A percentile compares a stretch with the other conserved stretches of the same genome.
Evolutionary conservation across 257 asterid genomes (phyloP).

Genomic region (Solanum chiquidenum): DNA sequence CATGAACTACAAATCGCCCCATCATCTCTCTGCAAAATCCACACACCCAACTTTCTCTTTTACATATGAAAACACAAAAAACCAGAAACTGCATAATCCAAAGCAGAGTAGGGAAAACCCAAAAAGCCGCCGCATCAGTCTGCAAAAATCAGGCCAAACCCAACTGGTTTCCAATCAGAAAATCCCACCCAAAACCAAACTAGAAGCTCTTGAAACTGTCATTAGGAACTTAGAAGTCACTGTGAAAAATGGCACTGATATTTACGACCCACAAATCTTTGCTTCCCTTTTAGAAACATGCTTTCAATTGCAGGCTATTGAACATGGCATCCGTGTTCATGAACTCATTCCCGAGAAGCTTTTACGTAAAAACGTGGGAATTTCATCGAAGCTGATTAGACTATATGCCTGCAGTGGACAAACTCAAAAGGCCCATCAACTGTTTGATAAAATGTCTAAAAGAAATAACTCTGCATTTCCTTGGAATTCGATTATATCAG

Average conservation of each 20-base stretch:
- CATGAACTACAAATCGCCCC: background rate
- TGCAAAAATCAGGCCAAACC: slow-evolving; percentile 43
- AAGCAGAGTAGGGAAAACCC: slow-evolving; percentile 3
- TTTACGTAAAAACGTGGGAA: slow-evolving; percentile 48
- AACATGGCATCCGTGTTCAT: slow-evolving; percentile 35
- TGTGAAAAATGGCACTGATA: slow-evolving; percentile 32
- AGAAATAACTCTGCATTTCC: slow-evolving; percentile 53
- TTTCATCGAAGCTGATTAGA: slow-evolving; percentile 59
- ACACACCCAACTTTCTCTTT: background rate
- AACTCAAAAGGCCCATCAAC: slow-evolving; percentile 51
- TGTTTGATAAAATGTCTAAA: slow-evolving; percentile 74
- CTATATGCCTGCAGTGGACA: slow-evolving; percentile 39
- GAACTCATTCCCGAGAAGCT: slow-evolving; percentile 53
- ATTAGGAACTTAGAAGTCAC: slow-evolving; percentile 38
- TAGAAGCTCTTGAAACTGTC: slow-evolving; percentile 61
- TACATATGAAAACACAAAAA: slow-evolving; percentile 14
- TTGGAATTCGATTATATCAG: slow-evolving; percentile 80
- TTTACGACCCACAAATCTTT: slow-evolving; percentile 56
- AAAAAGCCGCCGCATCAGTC: slow-evolving; percentile 14
- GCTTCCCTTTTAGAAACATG: slow-evolving; percentile 77
- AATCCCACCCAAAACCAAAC: slow-evolving; percentile 28
- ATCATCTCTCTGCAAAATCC: background rate
- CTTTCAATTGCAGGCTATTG: slow-evolving; percentile 45
- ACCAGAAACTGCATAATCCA: background rate
- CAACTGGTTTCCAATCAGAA: slow-evolving; percentile 32